Evolutionary conservation across 495 filamentous ascomycete species (phyloP), one percentile per base, ranked within the genome.

Genomic region (Talaromyces wortmannii): DNA sequence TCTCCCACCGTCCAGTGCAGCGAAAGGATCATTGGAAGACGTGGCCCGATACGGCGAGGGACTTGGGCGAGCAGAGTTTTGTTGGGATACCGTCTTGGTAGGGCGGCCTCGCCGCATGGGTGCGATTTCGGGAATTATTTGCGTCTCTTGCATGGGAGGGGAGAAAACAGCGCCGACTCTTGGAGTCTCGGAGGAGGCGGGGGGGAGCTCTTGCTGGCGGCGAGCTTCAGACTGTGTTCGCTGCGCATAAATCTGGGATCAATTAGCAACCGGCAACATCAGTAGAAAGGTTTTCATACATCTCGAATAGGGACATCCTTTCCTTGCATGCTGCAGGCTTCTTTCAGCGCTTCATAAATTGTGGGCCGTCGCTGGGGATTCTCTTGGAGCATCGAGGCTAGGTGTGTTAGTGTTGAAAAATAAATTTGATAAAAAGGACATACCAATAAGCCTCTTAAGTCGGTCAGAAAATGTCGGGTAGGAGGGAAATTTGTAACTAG

Each of bases 81-180:
- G 63, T 15, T 72, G 62, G 15, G 73, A 70, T 32, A 62, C 59
- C n/a, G 74, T 63, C 36, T 81, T 85, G 5, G 83, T 79, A 7
- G 91, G 88, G 52, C 94, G 82, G 7, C 94, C 94, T 66, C 94
- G 82, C 45, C 95, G 79, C 94, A 97, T 97, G 6, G 94, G 94
- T 55, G 86, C 86, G 58, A 98, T 90, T 55, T 97, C 92, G 6
- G 95, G 95, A 56, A 97, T 84, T 7, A 79, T 71, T 56, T 86
- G 81, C 36, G 85, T 82, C 60, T 87, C 79, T 58, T 87, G 82
- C 40, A 79, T 64, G 12, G 84, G 78, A 49, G 82, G 76, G 40
- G 87, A 84, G 56, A 87, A 86, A 16, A 82, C 81, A 16, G 90
- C 83, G 1, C 90, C 90, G 7, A 87, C 76, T 12, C 83, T 79